Percentiles rank a stretch among this genome's conserved stretches.
Conservation (phyloP, 2,329 filamentous ascomycete genomes). For the Nectriaceae sp. region DNA sequence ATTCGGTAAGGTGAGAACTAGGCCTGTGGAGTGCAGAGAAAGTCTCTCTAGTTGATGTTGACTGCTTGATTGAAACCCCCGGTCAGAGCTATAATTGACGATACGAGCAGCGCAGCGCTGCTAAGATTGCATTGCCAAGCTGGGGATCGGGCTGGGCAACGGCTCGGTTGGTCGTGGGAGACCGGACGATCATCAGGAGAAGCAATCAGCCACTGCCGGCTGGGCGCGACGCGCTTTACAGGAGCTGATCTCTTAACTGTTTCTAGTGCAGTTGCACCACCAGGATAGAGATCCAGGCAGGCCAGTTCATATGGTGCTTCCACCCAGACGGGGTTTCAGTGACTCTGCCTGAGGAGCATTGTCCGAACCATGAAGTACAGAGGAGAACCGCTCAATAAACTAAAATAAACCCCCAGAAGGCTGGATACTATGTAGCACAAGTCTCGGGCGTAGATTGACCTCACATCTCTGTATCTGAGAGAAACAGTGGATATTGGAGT, state of each 20-base stretch:
- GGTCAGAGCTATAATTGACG: slow-evolving; percentile 7
- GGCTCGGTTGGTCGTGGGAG: slow-evolving; percentile 6
- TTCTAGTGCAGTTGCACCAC: background rate
- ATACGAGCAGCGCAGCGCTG: slow-evolving; percentile 12
- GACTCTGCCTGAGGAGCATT: too few relatives aligned
- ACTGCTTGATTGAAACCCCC: background rate
- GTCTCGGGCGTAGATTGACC: background rate
- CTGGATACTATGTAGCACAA: background rate
- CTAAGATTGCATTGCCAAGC: slow-evolving; percentile 17
- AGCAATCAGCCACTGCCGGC: slow-evolving; percentile 21
- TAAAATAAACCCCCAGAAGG: too few relatives aligned
- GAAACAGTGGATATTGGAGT: slow-evolving; percentile 12
- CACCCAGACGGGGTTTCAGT: too few relatives aligned
- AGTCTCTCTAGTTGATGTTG: slow-evolving; percentile 4
- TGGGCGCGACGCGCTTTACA: slow-evolving; percentile 12
- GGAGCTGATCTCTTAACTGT: slow-evolving; percentile 2
- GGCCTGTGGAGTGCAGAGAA: slow-evolving; percentile 7
- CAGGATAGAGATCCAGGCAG: background rate
- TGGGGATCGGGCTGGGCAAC: slow-evolving; percentile 1
- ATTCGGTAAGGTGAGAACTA: background rate
- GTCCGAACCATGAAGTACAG: too few relatives aligned
- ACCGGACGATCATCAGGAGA: slow-evolving; percentile 27
- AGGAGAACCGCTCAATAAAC: too few relatives aligned
- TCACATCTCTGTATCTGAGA: background rate
- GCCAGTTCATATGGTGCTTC: too few relatives aligned